Base-by-base conservation (phyloP, 305 asterid species). In the Plantago lanceolata region DNA sequence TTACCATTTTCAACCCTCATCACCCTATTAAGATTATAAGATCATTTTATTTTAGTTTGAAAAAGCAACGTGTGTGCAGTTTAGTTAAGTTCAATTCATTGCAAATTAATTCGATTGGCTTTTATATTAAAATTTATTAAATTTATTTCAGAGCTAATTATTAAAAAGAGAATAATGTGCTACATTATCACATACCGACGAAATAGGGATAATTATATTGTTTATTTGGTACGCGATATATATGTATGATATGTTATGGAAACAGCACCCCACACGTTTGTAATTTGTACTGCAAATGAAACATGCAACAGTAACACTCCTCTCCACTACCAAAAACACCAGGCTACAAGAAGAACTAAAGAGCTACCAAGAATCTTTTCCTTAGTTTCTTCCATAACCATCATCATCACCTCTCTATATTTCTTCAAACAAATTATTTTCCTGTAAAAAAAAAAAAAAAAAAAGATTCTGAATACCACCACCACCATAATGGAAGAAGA, bases 401-500 rank as follows among this genome's bases (percentile, higher is more conserved):
- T 71, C 81, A 81, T 79, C 89, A 68, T 74, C 53, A 33, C 8
- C 40, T 33, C 40, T 33, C n/a, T 24, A 33, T 35, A 52, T 45
- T 37, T 2, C 57, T 71, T 80, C 72, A 79, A 69, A 71, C 65
- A 72, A 37, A 21, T 11, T 33, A 5, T 33, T 5, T 33, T 5
- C n/a, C n/a, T n/a, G n/a, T 12, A 28, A 12, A 16, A 19, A 15
- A 48, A 52, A 52, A 2, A 52, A 24, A 9, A 20, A 20, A n/a
- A 5, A 21, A 20, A 21, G 6, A 53, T 20, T 19, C 37, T 33
- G n/a, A 9, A 49, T 29, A 35, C 24, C n/a, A 50, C n/a, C n/a
- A 40, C 24, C 52, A 56, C 65, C 75, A 87, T 85, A 76, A 90
- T 87, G 95, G 97, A 84, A 76, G 94, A 83, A 35, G 89, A 79